Base-by-base conservation (phyloP, 495 filamentous ascomycete genomes). In the Trichoderma reesei region DNA sequence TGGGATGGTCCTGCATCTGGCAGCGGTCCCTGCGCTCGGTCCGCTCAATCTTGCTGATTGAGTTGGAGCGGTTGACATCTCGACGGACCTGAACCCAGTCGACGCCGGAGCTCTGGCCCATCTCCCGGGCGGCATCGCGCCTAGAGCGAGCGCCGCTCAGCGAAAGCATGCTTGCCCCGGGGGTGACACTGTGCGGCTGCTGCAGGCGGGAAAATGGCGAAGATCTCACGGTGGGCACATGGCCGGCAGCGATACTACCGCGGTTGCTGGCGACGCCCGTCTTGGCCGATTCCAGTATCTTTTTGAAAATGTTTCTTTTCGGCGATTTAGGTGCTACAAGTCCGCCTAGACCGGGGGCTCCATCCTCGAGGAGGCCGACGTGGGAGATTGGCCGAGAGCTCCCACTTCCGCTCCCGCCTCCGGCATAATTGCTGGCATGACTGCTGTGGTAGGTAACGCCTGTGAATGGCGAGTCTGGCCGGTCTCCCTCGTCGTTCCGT, bases 11-110 rank as follows among this genome's bases (percentile, higher is more conserved):
- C 81, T 96, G 82, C 90, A 98, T 93, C 70, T 97, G 88, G 68
- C 91, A 96, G 38, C 92, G 85, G 64, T 98, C 94, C n/a, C 85
- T 86, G 61, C 95, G 80, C 68, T 98, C 94, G 39, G 83, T 79
- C 16, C 88, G 83, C 73, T 99, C 94, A 64, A 94, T 94, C 63
- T 85, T 84, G 73, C 92, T 96, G 34, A 96, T 79, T 0, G 92
- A 92, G 69, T 96, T 98, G 13, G 93, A 92, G 16, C 94, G 84
- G 72, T 98, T 97, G 44, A 98, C 89, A 76, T 99, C 94, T 51
- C 93, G 84, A 59, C 94, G 87, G 34, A 98, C 91, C 72, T 97
- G 91, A 34, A 98, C 89, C 93, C 94, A 99, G 72, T 97, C 94
- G 33, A 88, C 85, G 37, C 81, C 74, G 44, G 74, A 82, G 6